Evolutionary conservation across 352 stramenopile genomes (phyloP).

Genomic region (Thalassiosira exigua): DNA sequence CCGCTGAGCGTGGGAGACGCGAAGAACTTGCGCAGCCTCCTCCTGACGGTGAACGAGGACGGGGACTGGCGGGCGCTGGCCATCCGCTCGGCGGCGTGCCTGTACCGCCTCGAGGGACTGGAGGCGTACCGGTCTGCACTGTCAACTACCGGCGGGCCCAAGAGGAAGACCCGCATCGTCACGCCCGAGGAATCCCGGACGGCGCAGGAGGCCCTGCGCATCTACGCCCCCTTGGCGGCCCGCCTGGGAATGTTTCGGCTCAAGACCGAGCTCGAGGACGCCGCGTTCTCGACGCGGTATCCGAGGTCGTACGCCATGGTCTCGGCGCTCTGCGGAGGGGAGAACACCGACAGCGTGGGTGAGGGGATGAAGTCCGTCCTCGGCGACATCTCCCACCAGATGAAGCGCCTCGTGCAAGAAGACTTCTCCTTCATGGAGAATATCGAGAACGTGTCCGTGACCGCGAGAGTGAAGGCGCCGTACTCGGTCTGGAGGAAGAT

Average conservation of each 20-base stretch:
- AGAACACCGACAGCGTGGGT: conserved; percentile 51
- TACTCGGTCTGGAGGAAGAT: conserved; percentile 87
- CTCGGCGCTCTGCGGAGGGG: conserved; percentile 38
- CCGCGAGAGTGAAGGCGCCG: conserved; percentile 82
- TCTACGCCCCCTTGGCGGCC: conserved; percentile 86
- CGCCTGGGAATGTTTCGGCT: conserved; percentile 87
- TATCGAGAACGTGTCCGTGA: conserved; percentile 76
- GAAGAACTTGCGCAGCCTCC: conserved; percentile 69
- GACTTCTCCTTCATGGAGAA: conserved; percentile 74
- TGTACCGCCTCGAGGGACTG: conserved; percentile 75
- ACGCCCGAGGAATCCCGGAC: conserved; percentile 59
- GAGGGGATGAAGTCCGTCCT: conserved; percentile 73
- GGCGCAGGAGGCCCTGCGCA: conserved; percentile 84
- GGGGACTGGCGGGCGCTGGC: conserved; percentile 82
- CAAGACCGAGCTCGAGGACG: conserved; percentile 88
- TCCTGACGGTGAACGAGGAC: conserved; percentile 68
- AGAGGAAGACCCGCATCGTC: not conserved
- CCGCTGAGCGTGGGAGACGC: conserved; percentile 47
- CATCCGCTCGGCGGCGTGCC: conserved; percentile 75
- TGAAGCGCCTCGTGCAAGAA: conserved; percentile 71
- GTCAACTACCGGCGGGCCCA: not conserved
- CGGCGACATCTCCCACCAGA: conserved; percentile 62
- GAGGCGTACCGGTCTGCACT: conserved; percentile 3
- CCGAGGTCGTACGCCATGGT: conserved; percentile 70
- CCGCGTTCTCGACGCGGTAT: conserved; percentile 84